A percentile compares a stretch with the other conserved stretches of the same genome.
Evolutionary conservation across 257 asterid genomes (phyloP).

Genomic region (Lavandula angustifolia): DNA sequence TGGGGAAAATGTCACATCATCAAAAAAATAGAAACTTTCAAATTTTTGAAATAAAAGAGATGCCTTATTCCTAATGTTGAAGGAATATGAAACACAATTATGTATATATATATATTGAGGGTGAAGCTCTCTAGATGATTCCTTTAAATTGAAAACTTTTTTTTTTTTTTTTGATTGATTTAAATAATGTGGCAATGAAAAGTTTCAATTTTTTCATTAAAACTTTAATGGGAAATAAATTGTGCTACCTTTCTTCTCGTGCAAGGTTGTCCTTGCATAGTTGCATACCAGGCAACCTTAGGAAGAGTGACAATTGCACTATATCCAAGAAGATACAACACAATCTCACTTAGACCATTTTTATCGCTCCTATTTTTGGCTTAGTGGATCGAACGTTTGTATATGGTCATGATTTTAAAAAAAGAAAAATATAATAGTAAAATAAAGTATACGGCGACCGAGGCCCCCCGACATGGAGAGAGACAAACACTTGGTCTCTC

Average conservation of each 20-base stretch:
- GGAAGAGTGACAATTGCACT: conserved; percentile 36
- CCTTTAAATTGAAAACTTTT: conserved; percentile 35
- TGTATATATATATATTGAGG: conserved; percentile 33
- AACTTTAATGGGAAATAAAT: conserved; percentile 43
- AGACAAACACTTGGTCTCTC: too few relatives aligned
- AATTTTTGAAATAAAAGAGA: conserved; percentile 39
- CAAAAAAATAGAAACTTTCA: conserved; percentile 15
- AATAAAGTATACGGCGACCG: too few relatives aligned
- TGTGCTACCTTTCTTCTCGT: conserved; percentile 61
- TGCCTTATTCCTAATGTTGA: conserved; percentile 46
- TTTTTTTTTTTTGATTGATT: conserved; percentile 31
- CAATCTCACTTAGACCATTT: too few relatives aligned
- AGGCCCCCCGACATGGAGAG: too few relatives aligned
- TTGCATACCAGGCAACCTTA: conserved; percentile 39
- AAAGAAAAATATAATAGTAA: too few relatives aligned
- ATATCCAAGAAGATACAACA: conserved; percentile 37
- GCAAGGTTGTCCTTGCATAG: conserved; percentile 55
- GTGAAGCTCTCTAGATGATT: conserved; percentile 41
- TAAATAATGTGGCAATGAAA: conserved; percentile 37
- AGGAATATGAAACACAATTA: conserved; percentile 27
- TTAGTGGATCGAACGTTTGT: too few relatives aligned
- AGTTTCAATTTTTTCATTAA: conserved; percentile 30
- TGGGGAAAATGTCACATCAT: background rate
- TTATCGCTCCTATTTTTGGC: too few relatives aligned
- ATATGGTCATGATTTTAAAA: too few relatives aligned